These are phyloP conservation scores for Forsythia viridissima DNA, from an alignment of 257 asterid species.

Conservation along the genomic window DNA sequence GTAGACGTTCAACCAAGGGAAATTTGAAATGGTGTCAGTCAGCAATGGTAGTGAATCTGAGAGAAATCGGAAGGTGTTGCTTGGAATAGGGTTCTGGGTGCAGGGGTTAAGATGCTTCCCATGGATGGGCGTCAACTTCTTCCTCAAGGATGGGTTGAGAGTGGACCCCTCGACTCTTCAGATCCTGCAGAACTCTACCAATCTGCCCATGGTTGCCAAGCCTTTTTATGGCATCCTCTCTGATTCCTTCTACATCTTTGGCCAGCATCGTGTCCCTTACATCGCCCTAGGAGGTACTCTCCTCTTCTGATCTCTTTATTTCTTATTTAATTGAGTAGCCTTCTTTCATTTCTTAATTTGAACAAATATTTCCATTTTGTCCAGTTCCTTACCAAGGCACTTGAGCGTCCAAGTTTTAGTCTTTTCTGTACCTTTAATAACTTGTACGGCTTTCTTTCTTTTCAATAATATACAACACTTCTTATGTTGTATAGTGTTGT, in stretches of 20 bases:
- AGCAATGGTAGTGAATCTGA: constrained; percentile 29
- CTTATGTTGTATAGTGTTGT: too few species aligned
- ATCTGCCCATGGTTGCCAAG: constrained; percentile 93
- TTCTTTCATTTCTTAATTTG: constrained; percentile 1
- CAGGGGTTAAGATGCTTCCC: constrained; percentile 97
- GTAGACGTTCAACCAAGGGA: background rate
- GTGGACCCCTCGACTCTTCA: constrained; percentile 86
- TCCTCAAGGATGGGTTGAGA: constrained; percentile 79
- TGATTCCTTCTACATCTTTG: constrained; percentile 78
- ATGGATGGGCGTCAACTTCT: constrained; percentile 91
- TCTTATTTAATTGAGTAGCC: background rate
- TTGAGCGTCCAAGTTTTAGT: background rate
- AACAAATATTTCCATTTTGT: constrained; percentile 1
- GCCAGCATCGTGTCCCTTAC: constrained; percentile 94
- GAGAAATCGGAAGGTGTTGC: constrained; percentile 59
- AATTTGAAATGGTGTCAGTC: constrained; percentile 35
- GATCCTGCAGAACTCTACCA: constrained; percentile 89
- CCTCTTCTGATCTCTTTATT: background rate
- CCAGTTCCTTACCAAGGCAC: background rate
- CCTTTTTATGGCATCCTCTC: constrained; percentile 85
- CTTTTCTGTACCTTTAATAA: background rate
- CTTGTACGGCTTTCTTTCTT: background rate
- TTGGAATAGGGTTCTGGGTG: constrained; percentile 83
- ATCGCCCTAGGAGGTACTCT: constrained; percentile 80
- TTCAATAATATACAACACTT: background rate